Evolutionary conservation across 768 basidiomycete genomes (phyloP).

Genomic region (Podaxis sp.): DNA sequence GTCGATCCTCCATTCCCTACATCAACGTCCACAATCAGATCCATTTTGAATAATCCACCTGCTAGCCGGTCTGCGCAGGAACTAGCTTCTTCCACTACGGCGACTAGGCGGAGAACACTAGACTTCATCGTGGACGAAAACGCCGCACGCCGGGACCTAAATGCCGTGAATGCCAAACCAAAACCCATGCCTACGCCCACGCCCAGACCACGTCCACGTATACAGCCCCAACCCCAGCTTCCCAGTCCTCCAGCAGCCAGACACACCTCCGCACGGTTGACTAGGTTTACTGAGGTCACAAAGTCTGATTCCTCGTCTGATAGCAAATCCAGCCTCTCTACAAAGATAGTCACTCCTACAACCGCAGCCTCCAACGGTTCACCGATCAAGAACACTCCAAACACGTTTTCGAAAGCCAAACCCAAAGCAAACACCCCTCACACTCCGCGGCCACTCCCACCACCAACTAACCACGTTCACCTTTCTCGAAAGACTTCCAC

Average conservation of each 20-base stretch:
- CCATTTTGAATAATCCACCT: background rate
- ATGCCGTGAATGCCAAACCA: background rate
- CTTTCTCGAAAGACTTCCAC: constrained; percentile 6
- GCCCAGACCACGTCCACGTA: background rate
- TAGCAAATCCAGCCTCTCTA: background rate
- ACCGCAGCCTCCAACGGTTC: too few relatives aligned
- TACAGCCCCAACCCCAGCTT: background rate
- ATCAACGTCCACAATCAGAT: background rate
- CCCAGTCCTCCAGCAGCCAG: background rate
- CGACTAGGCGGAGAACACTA: background rate
- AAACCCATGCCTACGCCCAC: background rate
- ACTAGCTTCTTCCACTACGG: background rate
- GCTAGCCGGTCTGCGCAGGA: background rate
- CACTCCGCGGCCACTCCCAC: background rate
- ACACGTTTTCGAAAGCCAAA: too few relatives aligned
- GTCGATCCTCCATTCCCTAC: background rate
- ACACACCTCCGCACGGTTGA: background rate
- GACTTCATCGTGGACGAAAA: constrained; percentile 6
- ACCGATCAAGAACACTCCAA: too few relatives aligned
- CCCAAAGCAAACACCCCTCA: too few relatives aligned
- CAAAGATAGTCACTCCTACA: background rate
- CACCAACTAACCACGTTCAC: constrained; percentile 10
- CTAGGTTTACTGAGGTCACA: background rate
- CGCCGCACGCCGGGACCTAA: background rate
- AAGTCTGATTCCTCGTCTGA: background rate